These are phyloP conservation scores for Nannochloris sp. DNA, from an alignment of 139 green algal genomes.

Conservation along the genomic window DNA sequence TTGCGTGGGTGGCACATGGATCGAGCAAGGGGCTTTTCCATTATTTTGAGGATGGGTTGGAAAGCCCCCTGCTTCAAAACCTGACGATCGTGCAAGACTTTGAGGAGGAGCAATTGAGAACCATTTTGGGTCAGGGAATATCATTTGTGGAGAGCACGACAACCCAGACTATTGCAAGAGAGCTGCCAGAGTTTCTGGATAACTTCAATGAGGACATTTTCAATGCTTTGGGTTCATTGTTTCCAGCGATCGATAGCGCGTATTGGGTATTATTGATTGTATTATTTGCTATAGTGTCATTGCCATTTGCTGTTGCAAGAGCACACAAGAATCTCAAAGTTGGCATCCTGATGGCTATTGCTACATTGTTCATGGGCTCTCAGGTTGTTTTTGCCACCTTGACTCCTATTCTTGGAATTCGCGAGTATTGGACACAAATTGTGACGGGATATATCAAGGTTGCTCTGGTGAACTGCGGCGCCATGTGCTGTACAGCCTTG, in stretches of 20 bases:
- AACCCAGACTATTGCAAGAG: not conserved
- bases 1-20: conserved; percentile 19
- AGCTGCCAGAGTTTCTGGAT: not conserved
- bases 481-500: conserved; percentile 5
- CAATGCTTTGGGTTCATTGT: not conserved
- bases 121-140: not conserved
- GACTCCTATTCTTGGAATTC: conserved; percentile 2
- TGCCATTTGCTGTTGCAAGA: conserved; percentile 6
- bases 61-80: not conserved
- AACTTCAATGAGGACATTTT: not conserved
- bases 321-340: conserved; percentile 5
- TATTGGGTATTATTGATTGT: conserved; percentile 19
- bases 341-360: conserved; percentile 14
- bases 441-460: conserved; percentile 17
- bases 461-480: conserved; percentile 8
- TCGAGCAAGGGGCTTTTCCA: not conserved
- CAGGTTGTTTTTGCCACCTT: conserved; percentile 18
- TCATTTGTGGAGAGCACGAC: not conserved
- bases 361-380: conserved; percentile 14
- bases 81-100: not conserved
- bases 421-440: conserved; percentile 17
- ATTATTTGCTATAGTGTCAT: not conserved
- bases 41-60: conserved; percentile 3
- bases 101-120: not conserved
- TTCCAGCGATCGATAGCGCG: not conserved